phyloP scores from a whole-genome alignment of 1,284 basidiomycete genomes.

The Ustilago cynodontis region DNA sequence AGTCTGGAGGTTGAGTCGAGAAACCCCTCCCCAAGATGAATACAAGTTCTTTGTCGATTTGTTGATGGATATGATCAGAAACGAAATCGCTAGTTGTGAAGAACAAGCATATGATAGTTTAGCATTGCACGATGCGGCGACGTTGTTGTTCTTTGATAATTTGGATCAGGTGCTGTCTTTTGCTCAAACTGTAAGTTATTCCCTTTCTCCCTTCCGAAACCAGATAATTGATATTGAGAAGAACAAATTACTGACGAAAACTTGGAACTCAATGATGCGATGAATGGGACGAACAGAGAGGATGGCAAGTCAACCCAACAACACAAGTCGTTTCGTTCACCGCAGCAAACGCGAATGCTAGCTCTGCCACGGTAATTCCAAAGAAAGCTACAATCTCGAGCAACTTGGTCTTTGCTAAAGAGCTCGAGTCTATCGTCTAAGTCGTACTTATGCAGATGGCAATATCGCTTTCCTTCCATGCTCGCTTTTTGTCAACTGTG shows the following conservation, averaged over 20 bases:
- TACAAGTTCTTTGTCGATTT: constrained; percentile 91
- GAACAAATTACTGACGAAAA: too few relatives aligned
- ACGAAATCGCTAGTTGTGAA: constrained; percentile 93
- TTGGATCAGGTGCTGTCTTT: constrained; percentile 82
- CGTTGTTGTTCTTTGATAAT: constrained; percentile 85
- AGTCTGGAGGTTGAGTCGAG: constrained; percentile 89
- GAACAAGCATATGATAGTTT: constrained; percentile 88
- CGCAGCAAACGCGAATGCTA: constrained; percentile 33
- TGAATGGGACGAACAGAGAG: constrained; percentile 54
- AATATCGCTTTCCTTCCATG: too few relatives aligned
- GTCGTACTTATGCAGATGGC: neutral
- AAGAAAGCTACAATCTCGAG: constrained; percentile 65
- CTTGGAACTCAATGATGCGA: neutral
- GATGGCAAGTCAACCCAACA: constrained; percentile 70
- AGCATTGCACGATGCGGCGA: constrained; percentile 87
- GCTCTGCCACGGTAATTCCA: constrained; percentile 50
- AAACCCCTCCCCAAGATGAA: constrained; percentile 79
- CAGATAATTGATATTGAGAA: too few relatives aligned
- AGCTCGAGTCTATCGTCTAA: constrained; percentile 69
- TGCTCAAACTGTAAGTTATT: constrained; percentile 75
- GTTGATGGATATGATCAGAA: constrained; percentile 90
- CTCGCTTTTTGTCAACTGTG: too few relatives aligned
- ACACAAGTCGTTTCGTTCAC: constrained; percentile 68
- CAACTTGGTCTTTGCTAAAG: constrained; percentile 68
- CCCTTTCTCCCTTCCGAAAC: neutral